These are phyloP conservation scores for Fusarium euwallaceae DNA, from an alignment of 2,329 filamentous ascomycete species.

Conservation along the genomic window DNA sequence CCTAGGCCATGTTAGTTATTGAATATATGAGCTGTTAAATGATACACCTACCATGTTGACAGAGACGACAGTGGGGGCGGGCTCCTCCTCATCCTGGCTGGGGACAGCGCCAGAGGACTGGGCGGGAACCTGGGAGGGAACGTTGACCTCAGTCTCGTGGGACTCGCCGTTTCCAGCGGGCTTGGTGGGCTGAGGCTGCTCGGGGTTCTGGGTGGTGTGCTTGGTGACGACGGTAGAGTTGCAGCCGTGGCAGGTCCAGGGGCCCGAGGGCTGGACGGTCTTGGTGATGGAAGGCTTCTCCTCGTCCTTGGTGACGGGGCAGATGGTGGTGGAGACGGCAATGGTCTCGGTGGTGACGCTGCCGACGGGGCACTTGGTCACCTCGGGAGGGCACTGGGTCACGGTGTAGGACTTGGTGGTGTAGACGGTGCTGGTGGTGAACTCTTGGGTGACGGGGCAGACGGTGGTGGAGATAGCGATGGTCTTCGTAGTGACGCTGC, in stretches of 20 bases:
- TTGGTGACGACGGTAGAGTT: conserved; percentile 14
- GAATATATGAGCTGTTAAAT: neutral
- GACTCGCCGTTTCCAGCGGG: neutral
- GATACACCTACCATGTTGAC: neutral
- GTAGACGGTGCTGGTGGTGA: conserved; percentile 49
- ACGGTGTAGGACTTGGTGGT: conserved; percentile 47
- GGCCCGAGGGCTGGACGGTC: conserved; percentile 10
- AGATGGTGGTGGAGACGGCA: conserved; percentile 17
- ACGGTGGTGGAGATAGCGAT: conserved; percentile 30
- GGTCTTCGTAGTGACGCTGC: conserved; percentile 29
- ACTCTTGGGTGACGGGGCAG: neutral
- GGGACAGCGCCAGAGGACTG: neutral
- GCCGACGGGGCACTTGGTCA: conserved; percentile 27
- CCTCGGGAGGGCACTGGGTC: conserved; percentile 16
- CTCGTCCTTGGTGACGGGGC: conserved; percentile 3
- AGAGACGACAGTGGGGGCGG: neutral
- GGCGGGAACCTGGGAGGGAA: conserved; percentile 1
- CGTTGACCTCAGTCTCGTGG: conserved; percentile 1
- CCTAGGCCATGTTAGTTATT: neutral
- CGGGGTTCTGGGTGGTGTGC: neutral
- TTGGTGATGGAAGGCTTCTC: neutral
- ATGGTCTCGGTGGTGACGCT: conserved; percentile 39
- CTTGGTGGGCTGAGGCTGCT: conserved; percentile 7
- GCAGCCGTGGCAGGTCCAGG: conserved; percentile 15
- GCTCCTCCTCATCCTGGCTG: neutral